phyloP scores from a whole-genome alignment of 306 rosid species.

The Ceratonia siliqua region DNA sequence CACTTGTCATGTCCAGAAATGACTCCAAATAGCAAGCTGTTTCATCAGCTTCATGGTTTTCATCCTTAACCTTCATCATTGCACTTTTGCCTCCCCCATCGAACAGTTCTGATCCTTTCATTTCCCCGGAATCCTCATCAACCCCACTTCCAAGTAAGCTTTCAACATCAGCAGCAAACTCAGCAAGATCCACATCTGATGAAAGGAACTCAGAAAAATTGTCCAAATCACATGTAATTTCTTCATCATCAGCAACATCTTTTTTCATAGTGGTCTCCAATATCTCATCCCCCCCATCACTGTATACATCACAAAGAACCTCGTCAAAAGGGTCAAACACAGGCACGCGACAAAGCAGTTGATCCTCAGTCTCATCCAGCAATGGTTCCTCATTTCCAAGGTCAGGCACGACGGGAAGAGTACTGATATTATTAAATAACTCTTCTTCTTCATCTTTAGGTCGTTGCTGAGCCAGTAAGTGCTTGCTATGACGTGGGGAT shows the following conservation, averaged over 20 bases:
- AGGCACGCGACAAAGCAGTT: conserved; percentile 67
- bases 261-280: conserved; percentile 15
- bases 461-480: conserved; percentile 28
- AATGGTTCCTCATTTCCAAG: conserved; percentile 57
- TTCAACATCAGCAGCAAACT: conserved; percentile 89
- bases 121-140: conserved; percentile 36
- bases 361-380: conserved; percentile 44
- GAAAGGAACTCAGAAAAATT: conserved; percentile 56
- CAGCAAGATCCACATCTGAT: conserved; percentile 75
- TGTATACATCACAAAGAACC: conserved; percentile 40
- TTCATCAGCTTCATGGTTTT: conserved; percentile 45
- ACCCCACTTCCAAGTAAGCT: conserved; percentile 66
- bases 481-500: conserved; percentile 62
- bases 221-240: conserved; percentile 49
- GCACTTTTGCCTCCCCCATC: conserved; percentile 13
- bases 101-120: conserved; percentile 35
- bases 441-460: conserved; percentile 40
- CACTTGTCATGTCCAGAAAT: conserved; percentile 38
- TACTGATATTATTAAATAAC: conserved; percentile 15
- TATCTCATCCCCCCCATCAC: conserved; percentile 29
- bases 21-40: conserved; percentile 42
- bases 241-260: background rate
- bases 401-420: conserved; percentile 79
- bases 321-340: conserved; percentile 60
- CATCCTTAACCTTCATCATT: conserved; percentile 57